Evolutionary conservation across 2,329 filamentous ascomycete species (phyloP), one percentile per base, ranked within the genome.

Genomic region (Aspergillus cejpii): DNA sequence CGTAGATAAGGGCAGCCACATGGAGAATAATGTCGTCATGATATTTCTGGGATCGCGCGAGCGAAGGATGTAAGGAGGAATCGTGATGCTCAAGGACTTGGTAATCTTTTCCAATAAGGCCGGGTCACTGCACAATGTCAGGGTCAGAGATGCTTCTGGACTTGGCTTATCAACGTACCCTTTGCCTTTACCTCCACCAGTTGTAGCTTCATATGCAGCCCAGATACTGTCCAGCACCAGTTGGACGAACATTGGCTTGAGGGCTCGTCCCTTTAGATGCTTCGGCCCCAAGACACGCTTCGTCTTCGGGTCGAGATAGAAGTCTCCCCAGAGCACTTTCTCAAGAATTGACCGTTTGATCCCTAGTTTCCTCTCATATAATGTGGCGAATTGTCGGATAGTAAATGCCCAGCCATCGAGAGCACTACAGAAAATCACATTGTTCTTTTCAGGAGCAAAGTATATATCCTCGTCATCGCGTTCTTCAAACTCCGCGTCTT

Each of bases 391-490:
- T 59, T 98, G 92, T 40, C 89, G 81, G 39, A 95, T 84, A 0
- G 92, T 98, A 60, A 98, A 98, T 2, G 92, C 92, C 92, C 92
- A 98, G n/a, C 92, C 92, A 62, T 98, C 92, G 45, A 95, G 85
- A 48, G 92, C 92, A 64, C 91, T 97, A 72, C 88, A 89, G 66
- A 98, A 98, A 52, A 98, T 97, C 65, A 98, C 92, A 61, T 98
- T 98, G 67, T 96, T 96, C 68, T 91, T 94, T 63, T 98, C 92
- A 0, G 92, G 92, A 0, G 92, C 88, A 68, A 98, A 98, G 66
- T 98, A 98, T 20, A 98, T 83, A 64, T 96, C 90, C 64, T 97
- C 90, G 60, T 98, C 92, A 59, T 96, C 90, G 56, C 83, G 82
- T 64, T 97, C 92, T 64, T 96, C 84, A 56, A 88, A 98, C 37